A percentile compares a stretch with the other conserved stretches of the same genome.
Evolutionary conservation across 495 filamentous ascomycete genomes (phyloP).

Genomic region (Penicillium cataractarum): DNA sequence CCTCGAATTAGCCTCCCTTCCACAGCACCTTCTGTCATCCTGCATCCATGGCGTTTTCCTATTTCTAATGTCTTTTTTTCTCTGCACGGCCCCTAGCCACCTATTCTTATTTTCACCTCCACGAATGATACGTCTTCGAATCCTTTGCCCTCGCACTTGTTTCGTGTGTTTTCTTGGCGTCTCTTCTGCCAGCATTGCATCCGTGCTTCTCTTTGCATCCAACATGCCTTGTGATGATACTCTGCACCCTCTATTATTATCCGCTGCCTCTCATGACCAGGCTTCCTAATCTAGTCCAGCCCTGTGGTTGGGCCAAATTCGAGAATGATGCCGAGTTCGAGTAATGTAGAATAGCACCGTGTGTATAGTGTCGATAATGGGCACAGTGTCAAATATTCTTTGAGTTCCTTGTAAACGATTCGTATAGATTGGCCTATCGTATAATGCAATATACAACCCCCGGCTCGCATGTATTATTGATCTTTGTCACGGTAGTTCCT

Average conservation of each 20-base stretch:
- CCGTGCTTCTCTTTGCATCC: slow-evolving; percentile 18
- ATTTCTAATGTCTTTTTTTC: not conserved
- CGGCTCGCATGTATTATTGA: no score
- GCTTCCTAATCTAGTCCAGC: not conserved
- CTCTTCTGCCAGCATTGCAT: slow-evolving; percentile 9
- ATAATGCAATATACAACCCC: no score
- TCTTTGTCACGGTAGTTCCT: no score
- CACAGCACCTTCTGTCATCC: not conserved
- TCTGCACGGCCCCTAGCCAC: slow-evolving; percentile 15
- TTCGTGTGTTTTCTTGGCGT: not conserved
- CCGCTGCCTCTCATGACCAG: slow-evolving; percentile 6
- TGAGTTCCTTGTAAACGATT: not conserved
- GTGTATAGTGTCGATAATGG: not conserved
- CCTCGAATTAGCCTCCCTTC: not conserved
- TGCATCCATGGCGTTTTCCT: slow-evolving; percentile 20
- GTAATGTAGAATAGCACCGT: not conserved
- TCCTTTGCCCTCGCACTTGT: not conserved
- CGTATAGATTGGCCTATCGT: not conserved
- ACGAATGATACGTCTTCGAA: slow-evolving; percentile 11
- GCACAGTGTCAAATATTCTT: not conserved
- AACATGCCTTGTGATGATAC: slow-evolving; percentile 19
- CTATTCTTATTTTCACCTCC: not conserved
- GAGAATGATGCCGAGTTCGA: not conserved
- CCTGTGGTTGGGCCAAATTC: not conserved
- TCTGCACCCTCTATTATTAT: not conserved